Evolutionary conservation across 257 asterid species (phyloP).

Genomic region (Solanum tacnaense): DNA sequence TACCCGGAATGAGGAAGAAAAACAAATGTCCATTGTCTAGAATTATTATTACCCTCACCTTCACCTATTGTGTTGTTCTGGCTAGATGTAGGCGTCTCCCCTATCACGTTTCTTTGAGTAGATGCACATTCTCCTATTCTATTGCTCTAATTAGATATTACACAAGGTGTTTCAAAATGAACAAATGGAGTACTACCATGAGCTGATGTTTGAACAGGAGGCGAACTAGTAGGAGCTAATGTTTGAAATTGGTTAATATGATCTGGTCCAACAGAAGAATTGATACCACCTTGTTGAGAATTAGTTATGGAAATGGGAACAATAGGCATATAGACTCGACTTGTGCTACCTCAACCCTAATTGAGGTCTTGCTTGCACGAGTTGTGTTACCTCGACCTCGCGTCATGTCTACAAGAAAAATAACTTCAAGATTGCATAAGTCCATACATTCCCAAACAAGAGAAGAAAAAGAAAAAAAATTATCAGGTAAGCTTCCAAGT

Average conservation of each 20-base stretch:
- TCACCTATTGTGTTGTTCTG: too few species aligned
- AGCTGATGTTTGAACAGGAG: background rate
- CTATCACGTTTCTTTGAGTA: too few species aligned
- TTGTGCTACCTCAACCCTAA: background rate
- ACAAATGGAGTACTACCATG: background rate
- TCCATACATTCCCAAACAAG: too few species aligned
- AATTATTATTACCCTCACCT: too few species aligned
- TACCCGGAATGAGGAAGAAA: too few species aligned
- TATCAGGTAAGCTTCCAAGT: background rate
- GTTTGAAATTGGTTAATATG: background rate
- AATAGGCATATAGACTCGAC: background rate
- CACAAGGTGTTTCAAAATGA: background rate
- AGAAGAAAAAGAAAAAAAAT: too few species aligned
- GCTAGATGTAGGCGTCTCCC: too few species aligned
- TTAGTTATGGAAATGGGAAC: background rate
- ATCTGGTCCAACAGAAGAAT: background rate
- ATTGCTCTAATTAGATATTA: too few species aligned
- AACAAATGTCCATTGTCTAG: too few species aligned
- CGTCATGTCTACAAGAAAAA: background rate
- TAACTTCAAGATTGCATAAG: too few species aligned
- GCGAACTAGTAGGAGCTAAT: background rate
- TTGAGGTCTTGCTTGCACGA: background rate
- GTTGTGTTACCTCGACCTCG: background rate
- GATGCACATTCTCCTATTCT: background rate
- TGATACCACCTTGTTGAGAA: background rate